Conservation (phyloP, 768 basidiomycete genomes). For the Pulveroboletus sp. region DNA sequence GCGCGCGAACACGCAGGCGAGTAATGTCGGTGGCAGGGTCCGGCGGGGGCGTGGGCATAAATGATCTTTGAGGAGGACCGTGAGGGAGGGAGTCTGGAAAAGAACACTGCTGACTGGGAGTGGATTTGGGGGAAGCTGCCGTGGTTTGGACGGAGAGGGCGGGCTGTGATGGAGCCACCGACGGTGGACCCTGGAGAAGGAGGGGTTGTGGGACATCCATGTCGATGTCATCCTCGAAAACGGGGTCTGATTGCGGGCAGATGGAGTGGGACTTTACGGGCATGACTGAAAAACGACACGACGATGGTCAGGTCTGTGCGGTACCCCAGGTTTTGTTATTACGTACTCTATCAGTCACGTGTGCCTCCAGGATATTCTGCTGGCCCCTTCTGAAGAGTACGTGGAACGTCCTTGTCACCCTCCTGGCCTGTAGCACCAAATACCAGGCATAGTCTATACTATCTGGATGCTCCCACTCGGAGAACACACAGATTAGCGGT, state of each 20-base stretch:
- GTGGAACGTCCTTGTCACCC: no score
- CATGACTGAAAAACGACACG: conserved; percentile 20
- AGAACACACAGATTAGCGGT: no score
- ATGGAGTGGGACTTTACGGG: conserved; percentile 16
- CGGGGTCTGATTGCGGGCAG: conserved; percentile 19
- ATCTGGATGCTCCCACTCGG: conserved; percentile 1
- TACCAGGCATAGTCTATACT: not conserved
- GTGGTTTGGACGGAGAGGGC: conserved; percentile 13
- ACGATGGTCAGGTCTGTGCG: conserved; percentile 15
- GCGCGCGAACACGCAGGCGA: conserved; percentile 65
- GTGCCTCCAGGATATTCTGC: not conserved
- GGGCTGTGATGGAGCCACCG: conserved; percentile 7
- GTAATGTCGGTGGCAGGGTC: conserved; percentile 73
- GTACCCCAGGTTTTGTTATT: not conserved
- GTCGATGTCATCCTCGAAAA: conserved; percentile 36
- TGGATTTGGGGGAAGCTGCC: conserved; percentile 7
- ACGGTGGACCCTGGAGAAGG: not conserved
- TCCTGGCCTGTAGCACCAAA: no score
- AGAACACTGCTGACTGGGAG: conserved; percentile 17
- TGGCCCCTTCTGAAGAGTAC: no score
- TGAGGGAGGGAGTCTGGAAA: conserved; percentile 9
- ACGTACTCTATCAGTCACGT: conserved; percentile 17
- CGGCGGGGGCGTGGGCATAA: conserved; percentile 21
- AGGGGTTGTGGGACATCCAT: conserved; percentile 19
- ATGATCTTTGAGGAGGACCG: conserved; percentile 6